These are phyloP conservation scores for Silene latifolia DNA, from an alignment of 148 eudicot genomes.

Conservation along the genomic window DNA sequence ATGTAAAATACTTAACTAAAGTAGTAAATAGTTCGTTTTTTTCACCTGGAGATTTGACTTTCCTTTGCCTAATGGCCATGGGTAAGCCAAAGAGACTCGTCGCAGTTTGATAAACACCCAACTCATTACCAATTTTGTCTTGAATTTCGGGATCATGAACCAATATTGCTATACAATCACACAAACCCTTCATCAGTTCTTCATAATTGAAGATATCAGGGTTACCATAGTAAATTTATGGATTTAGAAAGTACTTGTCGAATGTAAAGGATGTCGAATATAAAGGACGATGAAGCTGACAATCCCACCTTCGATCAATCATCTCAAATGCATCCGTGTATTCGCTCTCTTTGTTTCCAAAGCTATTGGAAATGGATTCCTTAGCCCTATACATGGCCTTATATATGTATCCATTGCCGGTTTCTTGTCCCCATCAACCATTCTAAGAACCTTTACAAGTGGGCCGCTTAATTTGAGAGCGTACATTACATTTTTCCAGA, in stretches of 20 bases:
- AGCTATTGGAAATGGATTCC: constrained; percentile 7
- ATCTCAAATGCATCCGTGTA: not conserved
- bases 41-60: not conserved
- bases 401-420: constrained; percentile 17
- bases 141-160: not conserved
- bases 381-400: constrained; percentile 19
- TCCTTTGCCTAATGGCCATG: constrained; percentile 8
- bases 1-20: not conserved
- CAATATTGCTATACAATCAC: constrained; percentile 6
- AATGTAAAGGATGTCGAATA: no score
- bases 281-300: constrained; percentile 17
- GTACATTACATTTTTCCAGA: not conserved
- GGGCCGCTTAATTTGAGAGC: not conserved
- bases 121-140: constrained; percentile 4
- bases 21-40: not conserved
- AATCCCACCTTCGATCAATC: constrained; percentile 14
- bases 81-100: not conserved
- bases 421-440: constrained; percentile 20
- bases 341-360: not conserved
- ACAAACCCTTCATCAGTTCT: constrained; percentile 8
- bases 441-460: constrained; percentile 11
- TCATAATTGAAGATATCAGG: not conserved
- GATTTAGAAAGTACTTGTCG: not conserved
- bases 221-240: not conserved
- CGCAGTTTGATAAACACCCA: not conserved